Percentiles rank a stretch among this genome's conserved stretches.
These are phyloP conservation scores for Fabrea salina DNA, from an alignment of 169 alveolate genomes.

Conservation along the genomic window DNA sequence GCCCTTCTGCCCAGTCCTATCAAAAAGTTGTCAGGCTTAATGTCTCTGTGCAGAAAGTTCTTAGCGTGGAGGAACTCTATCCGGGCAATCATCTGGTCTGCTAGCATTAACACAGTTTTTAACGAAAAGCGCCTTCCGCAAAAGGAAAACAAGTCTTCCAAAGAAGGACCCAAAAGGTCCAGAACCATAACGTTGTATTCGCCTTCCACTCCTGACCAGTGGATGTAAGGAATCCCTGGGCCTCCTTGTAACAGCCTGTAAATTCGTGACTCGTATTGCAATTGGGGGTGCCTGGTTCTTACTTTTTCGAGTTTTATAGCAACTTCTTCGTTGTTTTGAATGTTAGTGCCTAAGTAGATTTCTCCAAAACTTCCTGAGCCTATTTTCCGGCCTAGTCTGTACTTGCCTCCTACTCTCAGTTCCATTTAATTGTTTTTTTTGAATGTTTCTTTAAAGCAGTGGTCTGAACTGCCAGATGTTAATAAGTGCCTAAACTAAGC, in stretches of 20 bases:
- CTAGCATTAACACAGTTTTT: conserved; percentile 42
- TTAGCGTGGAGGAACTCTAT: neutral
- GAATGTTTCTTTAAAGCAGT: too few species aligned
- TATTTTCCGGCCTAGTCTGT: conserved; percentile 25
- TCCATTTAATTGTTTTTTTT: too few species aligned
- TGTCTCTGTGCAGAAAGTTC: too few species aligned
- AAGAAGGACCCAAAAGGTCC: conserved; percentile 63
- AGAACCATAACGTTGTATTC: conserved; percentile 61
- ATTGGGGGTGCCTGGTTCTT: conserved; percentile 50
- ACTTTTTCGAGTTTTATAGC: conserved; percentile 50
- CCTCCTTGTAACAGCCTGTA: conserved; percentile 45
- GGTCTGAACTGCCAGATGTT: too few species aligned
- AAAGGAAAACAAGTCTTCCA: conserved; percentile 60
- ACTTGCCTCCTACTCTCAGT: conserved; percentile 34
- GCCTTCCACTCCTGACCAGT: conserved; percentile 65
- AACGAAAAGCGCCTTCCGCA: conserved; percentile 54
- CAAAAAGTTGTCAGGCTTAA: too few species aligned
- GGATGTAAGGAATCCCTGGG: conserved; percentile 54
- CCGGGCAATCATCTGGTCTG: conserved; percentile 21
- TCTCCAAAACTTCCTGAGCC: too few species aligned
- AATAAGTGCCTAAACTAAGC: too few species aligned
- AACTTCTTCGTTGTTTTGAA: conserved; percentile 1
- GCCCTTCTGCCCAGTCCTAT: neutral
- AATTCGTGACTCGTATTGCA: conserved; percentile 49
- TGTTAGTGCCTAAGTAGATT: conserved; percentile 35